A percentile compares a stretch with the other conserved stretches of the same genome.
These are phyloP conservation scores for Thyridium curvatum DNA, from an alignment of 2,329 filamentous ascomycete genomes.

Conservation along the genomic window DNA sequence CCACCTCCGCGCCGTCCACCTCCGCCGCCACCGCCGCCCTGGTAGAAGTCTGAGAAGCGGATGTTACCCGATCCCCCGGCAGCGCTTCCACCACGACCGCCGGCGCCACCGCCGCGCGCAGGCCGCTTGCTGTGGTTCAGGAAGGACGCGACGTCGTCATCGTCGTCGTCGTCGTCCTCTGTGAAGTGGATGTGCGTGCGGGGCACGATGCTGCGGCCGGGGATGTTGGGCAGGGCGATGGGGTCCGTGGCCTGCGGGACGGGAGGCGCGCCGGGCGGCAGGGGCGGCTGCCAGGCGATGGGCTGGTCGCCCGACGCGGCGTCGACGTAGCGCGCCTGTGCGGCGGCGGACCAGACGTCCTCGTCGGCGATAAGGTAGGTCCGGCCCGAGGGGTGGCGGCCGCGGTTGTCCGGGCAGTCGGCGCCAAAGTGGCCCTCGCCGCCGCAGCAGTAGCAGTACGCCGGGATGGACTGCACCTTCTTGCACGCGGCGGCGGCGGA, in stretches of 20 bases:
- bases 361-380: constrained; percentile 17
- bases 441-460: constrained; percentile 53
- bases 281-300: constrained; percentile 20
- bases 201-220: constrained; percentile 20
- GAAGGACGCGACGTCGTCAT: constrained; percentile 27
- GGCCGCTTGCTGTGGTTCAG: constrained; percentile 16
- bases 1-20: too few relatives aligned
- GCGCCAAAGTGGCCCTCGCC: constrained; percentile 46
- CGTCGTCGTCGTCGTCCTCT: constrained; percentile 40
- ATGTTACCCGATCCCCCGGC: not conserved
- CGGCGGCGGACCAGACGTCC: constrained; percentile 46
- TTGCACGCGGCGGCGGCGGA: constrained; percentile 30
- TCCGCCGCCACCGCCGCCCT: not conserved
- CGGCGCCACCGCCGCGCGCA: constrained; percentile 3
- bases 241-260: too few relatives aligned
- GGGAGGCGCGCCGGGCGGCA: not conserved
- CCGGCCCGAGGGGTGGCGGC: constrained; percentile 8
- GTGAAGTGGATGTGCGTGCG: constrained; percentile 34
- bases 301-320: constrained; percentile 29
- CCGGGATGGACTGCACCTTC: constrained; percentile 42
- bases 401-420: constrained; percentile 38
- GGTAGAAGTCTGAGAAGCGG: constrained; percentile 1
- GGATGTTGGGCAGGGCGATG: constrained; percentile 12
- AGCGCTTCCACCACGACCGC: constrained; percentile 1
- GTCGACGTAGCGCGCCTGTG: constrained; percentile 44